Evolutionary conservation across 306 rosid species (phyloP).

Genomic region (Canavalia ensiformis): DNA sequence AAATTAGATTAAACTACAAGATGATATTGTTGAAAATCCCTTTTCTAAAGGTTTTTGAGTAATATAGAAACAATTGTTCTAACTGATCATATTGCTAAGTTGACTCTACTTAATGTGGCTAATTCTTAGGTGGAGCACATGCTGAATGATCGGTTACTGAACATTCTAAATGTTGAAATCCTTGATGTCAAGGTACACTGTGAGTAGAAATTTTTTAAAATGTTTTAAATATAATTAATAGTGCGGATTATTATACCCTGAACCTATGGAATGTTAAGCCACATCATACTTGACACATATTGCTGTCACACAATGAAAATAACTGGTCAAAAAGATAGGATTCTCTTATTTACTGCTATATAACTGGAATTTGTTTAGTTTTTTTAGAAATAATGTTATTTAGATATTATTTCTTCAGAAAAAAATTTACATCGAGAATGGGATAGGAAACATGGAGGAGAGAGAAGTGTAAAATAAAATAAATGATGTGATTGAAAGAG

Average conservation of each 20-base stretch:
- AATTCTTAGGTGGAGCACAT: slow-evolving; percentile 73
- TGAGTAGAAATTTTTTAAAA: slow-evolving; percentile 2
- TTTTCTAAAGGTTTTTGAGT: neutral
- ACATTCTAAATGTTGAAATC: slow-evolving; percentile 75
- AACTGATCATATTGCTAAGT: slow-evolving; percentile 33
- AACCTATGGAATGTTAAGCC: slow-evolving; percentile 29
- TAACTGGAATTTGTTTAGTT: neutral
- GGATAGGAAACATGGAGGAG: too few species aligned
- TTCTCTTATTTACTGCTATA: neutral
- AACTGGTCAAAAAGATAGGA: neutral
- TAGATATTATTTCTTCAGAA: too few species aligned
- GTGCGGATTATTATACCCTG: slow-evolving; percentile 14
- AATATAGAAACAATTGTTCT: slow-evolving; percentile 22
- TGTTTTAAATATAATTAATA: slow-evolving; percentile 3
- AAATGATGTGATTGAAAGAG: too few species aligned
- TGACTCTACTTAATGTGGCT: slow-evolving; percentile 43
- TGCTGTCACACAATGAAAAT: neutral
- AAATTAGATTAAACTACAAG: slow-evolving; percentile 21
- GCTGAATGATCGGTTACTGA: slow-evolving; percentile 70
- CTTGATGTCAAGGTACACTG: slow-evolving; percentile 71
- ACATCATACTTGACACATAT: slow-evolving; percentile 11
- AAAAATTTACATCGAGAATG: too few species aligned
- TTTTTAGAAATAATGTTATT: too few species aligned
- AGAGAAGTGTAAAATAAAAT: too few species aligned
- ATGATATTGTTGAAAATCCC: slow-evolving; percentile 11